phyloP scores from a whole-genome alignment of 495 filamentous ascomycete genomes.

The Trichoderma reesei region DNA sequence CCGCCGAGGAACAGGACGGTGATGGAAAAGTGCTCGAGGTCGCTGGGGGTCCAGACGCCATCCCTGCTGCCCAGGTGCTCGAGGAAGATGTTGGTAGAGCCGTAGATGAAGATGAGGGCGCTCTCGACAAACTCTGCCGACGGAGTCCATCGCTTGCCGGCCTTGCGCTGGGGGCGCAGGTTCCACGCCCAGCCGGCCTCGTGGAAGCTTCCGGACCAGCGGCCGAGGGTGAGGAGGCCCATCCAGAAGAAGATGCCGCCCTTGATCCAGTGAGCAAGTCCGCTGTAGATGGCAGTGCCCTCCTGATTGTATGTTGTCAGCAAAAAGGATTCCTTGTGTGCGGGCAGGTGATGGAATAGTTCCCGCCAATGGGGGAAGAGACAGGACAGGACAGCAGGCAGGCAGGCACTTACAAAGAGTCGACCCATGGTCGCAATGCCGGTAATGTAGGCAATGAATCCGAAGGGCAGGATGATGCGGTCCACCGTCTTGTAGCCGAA shows the following conservation, averaged over 20 bases:
- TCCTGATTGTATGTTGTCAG: slow-evolving; percentile 30
- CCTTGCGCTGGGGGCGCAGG: slow-evolving; percentile 57
- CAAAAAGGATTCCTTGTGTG: neutral
- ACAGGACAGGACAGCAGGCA: neutral
- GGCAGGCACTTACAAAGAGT: slow-evolving; percentile 41
- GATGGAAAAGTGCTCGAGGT: slow-evolving; percentile 90
- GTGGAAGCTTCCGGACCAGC: slow-evolving; percentile 83
- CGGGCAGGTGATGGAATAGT: neutral
- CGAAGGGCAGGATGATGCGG: slow-evolving; percentile 39
- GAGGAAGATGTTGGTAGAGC: slow-evolving; percentile 81
- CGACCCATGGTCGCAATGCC: slow-evolving; percentile 49
- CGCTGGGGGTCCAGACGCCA: slow-evolving; percentile 58
- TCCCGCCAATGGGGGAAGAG: too few relatives aligned
- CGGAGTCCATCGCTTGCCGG: slow-evolving; percentile 36
- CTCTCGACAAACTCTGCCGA: slow-evolving; percentile 86
- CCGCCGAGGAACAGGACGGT: slow-evolving; percentile 91
- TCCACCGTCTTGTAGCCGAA: slow-evolving; percentile 35
- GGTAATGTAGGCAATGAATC: slow-evolving; percentile 49
- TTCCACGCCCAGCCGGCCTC: slow-evolving; percentile 98
- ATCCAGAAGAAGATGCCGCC: slow-evolving; percentile 98
- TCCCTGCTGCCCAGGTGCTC: slow-evolving; percentile 75
- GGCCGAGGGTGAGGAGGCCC: slow-evolving; percentile 76
- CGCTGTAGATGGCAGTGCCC: slow-evolving; percentile 60
- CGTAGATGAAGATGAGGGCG: slow-evolving; percentile 80
- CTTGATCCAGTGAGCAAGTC: slow-evolving; percentile 90